Base-by-base conservation (phyloP, 371 early-diverging fungal species). In the Apophysomyces trapeziformis region DNA sequence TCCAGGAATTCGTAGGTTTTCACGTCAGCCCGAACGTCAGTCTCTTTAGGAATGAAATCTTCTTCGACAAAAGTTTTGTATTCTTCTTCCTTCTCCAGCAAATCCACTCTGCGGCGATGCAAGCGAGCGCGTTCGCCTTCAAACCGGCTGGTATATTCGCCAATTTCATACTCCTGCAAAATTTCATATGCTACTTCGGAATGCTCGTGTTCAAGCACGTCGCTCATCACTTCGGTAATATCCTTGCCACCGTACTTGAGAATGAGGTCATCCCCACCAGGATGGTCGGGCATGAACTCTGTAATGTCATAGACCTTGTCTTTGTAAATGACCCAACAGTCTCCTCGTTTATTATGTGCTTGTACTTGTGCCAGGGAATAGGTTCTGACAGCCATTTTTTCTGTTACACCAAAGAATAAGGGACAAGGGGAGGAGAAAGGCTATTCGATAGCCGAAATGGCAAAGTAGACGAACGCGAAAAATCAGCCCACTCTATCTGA, bases 251-350 rank as follows among this genome's bases (percentile, higher is more conserved):
- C 89, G 76, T 87, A 90, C 77, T 93, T 85, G 74, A 91, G 74
- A 68, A 95, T 87, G 61, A 86, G 75, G 43, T 90, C 91, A 44
- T 85, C 83, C 47, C 93, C 94, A 63, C 95, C 94, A 0, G 93
- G 95, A 71, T 93, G 95, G 73, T 88, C 91, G 13, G 78, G 72
- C 18, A 87, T 84, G 75, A 96, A 96, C n/a, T 80, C 79, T 3
- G 96, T 90, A 38, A 96, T 84, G 78, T 96, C 90, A 69, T 94
- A 96, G 41, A 96, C 92, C 43, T 87, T 85, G 67, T 83, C 84
- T 26, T 88, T 76, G 67, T 85, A 82, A 47, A 92, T 80, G 21
- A 95, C 85, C 93, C 92, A 92, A 65, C 91, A 87, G 57, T 82
- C 80, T 38, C 79, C 68, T 0, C 64, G 70, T 46, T 46, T 79